Conservation (phyloP, 495 filamentous ascomycete species). For the Neurospora sp. region DNA sequence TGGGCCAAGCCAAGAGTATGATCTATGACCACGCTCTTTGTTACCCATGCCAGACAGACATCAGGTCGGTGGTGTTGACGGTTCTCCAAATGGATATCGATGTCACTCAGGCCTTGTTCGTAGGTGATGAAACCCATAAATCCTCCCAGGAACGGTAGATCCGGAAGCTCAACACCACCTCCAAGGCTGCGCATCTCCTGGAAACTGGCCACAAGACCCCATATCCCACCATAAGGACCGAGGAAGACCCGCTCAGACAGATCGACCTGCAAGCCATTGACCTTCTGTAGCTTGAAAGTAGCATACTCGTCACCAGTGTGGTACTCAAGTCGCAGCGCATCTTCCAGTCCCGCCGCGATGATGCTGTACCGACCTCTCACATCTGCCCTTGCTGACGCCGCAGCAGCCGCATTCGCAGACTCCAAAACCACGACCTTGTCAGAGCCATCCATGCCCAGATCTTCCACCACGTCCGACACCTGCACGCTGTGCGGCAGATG, state of each 20-base stretch:
- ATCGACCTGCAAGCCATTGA: constrained; percentile 1
- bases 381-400: constrained; percentile 22
- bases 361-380: constrained; percentile 58
- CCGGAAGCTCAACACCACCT: constrained; percentile 10
- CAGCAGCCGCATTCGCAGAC: constrained; percentile 37
- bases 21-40: constrained; percentile 73
- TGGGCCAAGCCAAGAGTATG: constrained; percentile 49
- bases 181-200: constrained; percentile 39
- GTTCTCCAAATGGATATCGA: constrained; percentile 33
- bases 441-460: constrained; percentile 23
- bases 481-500: constrained; percentile 25
- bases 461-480: constrained; percentile 39
- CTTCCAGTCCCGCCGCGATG: constrained; percentile 47
- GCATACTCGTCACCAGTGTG: constrained; percentile 31
- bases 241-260: constrained; percentile 22
- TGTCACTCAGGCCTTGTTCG: constrained; percentile 63
- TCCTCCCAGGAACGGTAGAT: constrained; percentile 72
- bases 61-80: constrained; percentile 52
- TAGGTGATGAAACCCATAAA: constrained; percentile 87
- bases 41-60: constrained; percentile 65
- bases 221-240: constrained; percentile 32
- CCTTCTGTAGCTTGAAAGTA: constrained; percentile 11
- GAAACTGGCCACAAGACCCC: constrained; percentile 46
- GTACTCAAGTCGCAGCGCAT: constrained; percentile 45
- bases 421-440: constrained; percentile 44